Evolutionary conservation across 768 basidiomycete species (phyloP).

Genomic region (Boletus sensibilis): DNA sequence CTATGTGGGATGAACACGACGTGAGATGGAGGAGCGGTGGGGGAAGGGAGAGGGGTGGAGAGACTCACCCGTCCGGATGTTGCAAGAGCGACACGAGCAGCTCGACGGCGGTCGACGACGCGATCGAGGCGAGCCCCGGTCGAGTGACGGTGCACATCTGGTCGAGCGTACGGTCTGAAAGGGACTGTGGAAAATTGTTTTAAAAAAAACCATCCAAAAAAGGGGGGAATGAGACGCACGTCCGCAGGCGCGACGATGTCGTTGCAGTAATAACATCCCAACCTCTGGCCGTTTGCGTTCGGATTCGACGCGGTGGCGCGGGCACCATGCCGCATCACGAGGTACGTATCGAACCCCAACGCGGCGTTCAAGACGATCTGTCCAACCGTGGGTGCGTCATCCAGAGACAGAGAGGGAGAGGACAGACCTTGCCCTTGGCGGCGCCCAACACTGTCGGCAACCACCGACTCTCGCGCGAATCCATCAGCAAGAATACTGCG

Average conservation of each 20-base stretch:
- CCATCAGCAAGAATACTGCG: constrained; percentile 92
- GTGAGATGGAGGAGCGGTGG: not conserved
- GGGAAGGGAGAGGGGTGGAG: not conserved
- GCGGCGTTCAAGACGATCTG: constrained; percentile 94
- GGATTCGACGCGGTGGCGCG: constrained; percentile 36
- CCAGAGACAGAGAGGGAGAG: not conserved
- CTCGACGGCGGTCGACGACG: constrained; percentile 90
- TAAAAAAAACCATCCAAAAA: not conserved
- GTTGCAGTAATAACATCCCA: constrained; percentile 98
- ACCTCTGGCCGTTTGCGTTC: constrained; percentile 32
- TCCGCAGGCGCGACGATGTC: constrained; percentile 96
- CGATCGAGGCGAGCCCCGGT: constrained; percentile 91
- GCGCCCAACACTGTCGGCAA: constrained; percentile 87
- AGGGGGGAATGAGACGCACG: constrained; percentile 46
- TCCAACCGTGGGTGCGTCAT: not conserved
- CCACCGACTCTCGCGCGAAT: constrained; percentile 97
- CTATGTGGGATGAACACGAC: constrained; percentile 27
- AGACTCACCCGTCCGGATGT: constrained; percentile 77
- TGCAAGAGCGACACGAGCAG: constrained; percentile 85
- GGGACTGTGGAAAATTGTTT: constrained; percentile 37
- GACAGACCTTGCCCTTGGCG: constrained; percentile 74
- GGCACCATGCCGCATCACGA: constrained; percentile 95
- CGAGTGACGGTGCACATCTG: constrained; percentile 99
- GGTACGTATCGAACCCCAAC: constrained; percentile 91
- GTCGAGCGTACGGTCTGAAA: constrained; percentile 90